Evolutionary conservation across 2,329 filamentous ascomycete species (phyloP), one percentile per base, ranked within the genome.

Genomic region (Westerdykella sp.): DNA sequence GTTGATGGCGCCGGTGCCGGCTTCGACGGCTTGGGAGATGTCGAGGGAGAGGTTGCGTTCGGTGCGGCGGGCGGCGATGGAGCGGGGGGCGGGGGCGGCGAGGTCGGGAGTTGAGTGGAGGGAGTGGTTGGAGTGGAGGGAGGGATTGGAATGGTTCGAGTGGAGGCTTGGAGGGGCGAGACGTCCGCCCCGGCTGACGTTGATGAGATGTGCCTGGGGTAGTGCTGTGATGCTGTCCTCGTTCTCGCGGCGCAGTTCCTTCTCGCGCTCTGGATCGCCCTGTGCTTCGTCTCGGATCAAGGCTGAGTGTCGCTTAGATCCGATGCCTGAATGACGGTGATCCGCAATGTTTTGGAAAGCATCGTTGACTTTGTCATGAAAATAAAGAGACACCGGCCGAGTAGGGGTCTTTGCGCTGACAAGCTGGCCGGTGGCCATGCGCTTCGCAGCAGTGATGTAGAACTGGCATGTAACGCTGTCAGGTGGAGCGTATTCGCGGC

Each of bases 391-490:
- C 43, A 91, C 74, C 3, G 83, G 84, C 37, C 74, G 68, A 13
- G 68, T 70, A 2, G 72, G 73, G 6, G 71, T 73, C 40, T 71
- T 67, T 34, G 57, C 83, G 67, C 41, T 80, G 73, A 73, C 68
- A 14, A 72, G 48, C 34, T 62, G 45, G 68, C 80, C 60, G 70
- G 73, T 63, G 6, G 56, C 51, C 47, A 62, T 69, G 39, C 83
- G 73, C 53, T 85, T 84, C 6, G 88, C 79, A 1, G 84, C 81
- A 0, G 91, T 97, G 53, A 96, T 86, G 68, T 88, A 96, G 73
- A 96, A 96, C 64, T 95, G 90, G 72, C 90, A 96, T 18, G 86
- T 87, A 7, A 96, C 86, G 23, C 86, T 85, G 60, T 93, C 87
- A 0, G 87, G 85, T 1, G 91, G 91, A 9, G 91, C 90, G 39